These are phyloP conservation scores for Populus tomentosa DNA, from an alignment of 441 rosid genomes.

Conservation along the genomic window DNA sequence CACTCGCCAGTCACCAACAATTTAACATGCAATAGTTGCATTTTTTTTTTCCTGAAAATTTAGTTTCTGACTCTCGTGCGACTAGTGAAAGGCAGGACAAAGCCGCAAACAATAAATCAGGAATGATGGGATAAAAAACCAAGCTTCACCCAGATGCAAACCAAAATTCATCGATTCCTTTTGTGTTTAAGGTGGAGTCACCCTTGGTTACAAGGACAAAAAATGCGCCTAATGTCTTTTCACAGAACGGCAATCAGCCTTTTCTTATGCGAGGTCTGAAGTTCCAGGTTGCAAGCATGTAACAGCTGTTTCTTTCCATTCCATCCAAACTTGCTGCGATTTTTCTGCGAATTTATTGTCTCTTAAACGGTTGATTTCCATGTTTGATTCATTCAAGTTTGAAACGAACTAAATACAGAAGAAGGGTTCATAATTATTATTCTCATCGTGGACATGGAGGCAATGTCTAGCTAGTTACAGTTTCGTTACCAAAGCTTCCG, in stretches of 20 bases:
- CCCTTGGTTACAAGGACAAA: not conserved
- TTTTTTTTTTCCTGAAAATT: not conserved
- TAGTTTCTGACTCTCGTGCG: not conserved
- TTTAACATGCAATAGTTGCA: not conserved
- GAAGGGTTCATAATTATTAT: not conserved
- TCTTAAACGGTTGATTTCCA: not conserved
- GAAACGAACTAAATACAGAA: not conserved
- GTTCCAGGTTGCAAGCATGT: too few relatives aligned
- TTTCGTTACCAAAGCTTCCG: not conserved
- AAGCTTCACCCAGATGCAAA: not conserved
- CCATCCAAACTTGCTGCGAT: too few relatives aligned
- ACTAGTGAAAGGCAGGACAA: not conserved
- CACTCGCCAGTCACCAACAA: constrained; percentile 5
- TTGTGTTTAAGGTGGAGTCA: not conserved
- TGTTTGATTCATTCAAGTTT: not conserved
- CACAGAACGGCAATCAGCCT: not conserved
- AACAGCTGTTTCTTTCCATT: too few relatives aligned
- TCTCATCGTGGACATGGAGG: not conserved
- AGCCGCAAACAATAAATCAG: not conserved
- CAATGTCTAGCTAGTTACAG: not conserved
- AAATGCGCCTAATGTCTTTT: not conserved
- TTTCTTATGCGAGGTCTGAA: too few relatives aligned
- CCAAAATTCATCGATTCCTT: not conserved
- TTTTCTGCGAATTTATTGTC: too few relatives aligned
- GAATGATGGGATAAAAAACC: not conserved